These are phyloP conservation scores for Botrytis paeoniae DNA, from an alignment of 2,329 filamentous ascomycete species.

Conservation along the genomic window DNA sequence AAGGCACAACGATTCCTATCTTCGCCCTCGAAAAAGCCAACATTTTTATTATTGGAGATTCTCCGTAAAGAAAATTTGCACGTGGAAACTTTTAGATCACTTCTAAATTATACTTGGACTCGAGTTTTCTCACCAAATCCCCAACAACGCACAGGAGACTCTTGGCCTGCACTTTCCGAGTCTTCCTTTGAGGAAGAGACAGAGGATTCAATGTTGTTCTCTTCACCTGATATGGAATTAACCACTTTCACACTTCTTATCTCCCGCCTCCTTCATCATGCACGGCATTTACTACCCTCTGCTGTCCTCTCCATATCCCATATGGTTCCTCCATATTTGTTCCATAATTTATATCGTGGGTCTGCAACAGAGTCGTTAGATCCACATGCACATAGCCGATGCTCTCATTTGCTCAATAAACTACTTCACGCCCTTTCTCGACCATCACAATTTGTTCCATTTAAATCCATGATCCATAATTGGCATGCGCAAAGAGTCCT, in stretches of 20 bases:
- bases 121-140: constrained; percentile 10
- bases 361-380: constrained; percentile 17
- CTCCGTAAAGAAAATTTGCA: constrained; percentile 27
- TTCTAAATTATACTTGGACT: constrained; percentile 24
- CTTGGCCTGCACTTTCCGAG: not conserved
- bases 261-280: constrained; percentile 31
- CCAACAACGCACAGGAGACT: not conserved
- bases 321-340: constrained; percentile 29
- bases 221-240: constrained; percentile 6
- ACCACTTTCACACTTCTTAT: constrained; percentile 16
- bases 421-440: constrained; percentile 41
- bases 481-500: constrained; percentile 58
- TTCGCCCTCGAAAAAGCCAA: constrained; percentile 21
- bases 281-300: constrained; percentile 33
- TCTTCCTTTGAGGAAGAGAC: not conserved
- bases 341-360: constrained; percentile 15
- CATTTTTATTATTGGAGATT: constrained; percentile 33
- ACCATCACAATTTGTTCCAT: constrained; percentile 38
- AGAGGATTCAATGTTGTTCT: not conserved
- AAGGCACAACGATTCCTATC: constrained; percentile 31
- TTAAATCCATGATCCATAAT: constrained; percentile 45
- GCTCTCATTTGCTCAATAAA: constrained; percentile 43
- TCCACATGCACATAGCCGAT: constrained; percentile 18
- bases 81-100: constrained; percentile 24
- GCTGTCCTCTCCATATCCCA: constrained; percentile 31